Evolutionary conservation across 192 early-diverging fungal genomes (phyloP).

Genomic region (Pilobolus umbonatus): DNA sequence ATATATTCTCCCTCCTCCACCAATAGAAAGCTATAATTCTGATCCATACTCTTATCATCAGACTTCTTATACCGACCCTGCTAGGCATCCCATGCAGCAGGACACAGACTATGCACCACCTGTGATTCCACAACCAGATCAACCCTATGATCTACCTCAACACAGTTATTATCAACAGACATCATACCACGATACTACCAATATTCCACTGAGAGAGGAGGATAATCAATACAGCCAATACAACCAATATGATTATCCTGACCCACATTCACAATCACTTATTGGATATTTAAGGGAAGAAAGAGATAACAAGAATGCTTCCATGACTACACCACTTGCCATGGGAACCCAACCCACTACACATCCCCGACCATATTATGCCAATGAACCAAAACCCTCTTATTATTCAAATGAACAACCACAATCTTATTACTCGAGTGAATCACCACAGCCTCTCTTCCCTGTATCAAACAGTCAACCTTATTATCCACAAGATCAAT

Average conservation of each 20-base stretch:
- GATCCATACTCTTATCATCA: not conserved
- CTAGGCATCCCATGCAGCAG: not conserved
- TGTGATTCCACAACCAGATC: not conserved
- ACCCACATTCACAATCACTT: no score
- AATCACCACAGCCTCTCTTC: not conserved
- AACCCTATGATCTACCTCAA: not conserved
- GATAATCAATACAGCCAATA: not conserved
- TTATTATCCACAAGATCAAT: not conserved
- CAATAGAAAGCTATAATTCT: not conserved
- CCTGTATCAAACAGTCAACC: not conserved
- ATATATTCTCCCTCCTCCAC: conserved; percentile 23
- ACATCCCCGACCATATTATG: no score
- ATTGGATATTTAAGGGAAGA: no score
- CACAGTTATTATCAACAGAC: no score
- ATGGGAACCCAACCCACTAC: no score
- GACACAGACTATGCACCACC: not conserved
- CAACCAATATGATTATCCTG: not conserved
- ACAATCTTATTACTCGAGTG: no score
- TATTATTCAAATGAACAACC: no score
- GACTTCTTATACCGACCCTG: not conserved
- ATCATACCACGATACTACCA: no score
- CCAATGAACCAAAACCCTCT: no score
- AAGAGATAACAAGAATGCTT: no score
- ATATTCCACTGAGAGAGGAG: no score
- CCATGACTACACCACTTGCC: no score